Percentiles rank a stretch among this genome's conserved stretches.
Evolutionary conservation across 2,329 filamentous ascomycete genomes (phyloP).

Genomic region (Ascochyta viciae-villosae): DNA sequence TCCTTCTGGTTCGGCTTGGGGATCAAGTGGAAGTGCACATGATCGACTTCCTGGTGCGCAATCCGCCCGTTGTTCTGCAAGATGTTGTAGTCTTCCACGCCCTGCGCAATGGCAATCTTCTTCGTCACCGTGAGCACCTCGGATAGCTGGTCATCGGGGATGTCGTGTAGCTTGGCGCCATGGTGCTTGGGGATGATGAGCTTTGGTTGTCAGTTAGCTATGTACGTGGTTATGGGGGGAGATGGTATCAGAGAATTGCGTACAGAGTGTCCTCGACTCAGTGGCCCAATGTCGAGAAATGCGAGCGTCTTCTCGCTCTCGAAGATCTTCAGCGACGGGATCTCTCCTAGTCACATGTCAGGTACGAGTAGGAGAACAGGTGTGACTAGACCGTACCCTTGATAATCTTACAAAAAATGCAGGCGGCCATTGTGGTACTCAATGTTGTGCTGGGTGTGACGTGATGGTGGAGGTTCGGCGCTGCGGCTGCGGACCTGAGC

Average conservation of each 20-base stretch:
- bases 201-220: slow-evolving; percentile 55
- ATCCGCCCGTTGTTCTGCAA: slow-evolving; percentile 94
- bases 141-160: slow-evolving; percentile 83
- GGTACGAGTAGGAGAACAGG: neutral
- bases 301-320: slow-evolving; percentile 93
- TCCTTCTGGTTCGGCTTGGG: slow-evolving; percentile 88
- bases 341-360: slow-evolving; percentile 72
- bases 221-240: neutral
- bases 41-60: slow-evolving; percentile 91
- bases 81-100: slow-evolving; percentile 85
- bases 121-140: slow-evolving; percentile 89
- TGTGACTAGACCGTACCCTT: slow-evolving; percentile 67
- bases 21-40: slow-evolving; percentile 98
- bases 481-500: slow-evolving; percentile 12
- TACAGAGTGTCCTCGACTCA: slow-evolving; percentile 89
- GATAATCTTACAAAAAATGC: slow-evolving; percentile 98
- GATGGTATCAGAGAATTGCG: slow-evolving; percentile 36
- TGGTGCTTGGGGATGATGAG: slow-evolving; percentile 97
- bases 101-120: slow-evolving; percentile 80
- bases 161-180: slow-evolving; percentile 88
- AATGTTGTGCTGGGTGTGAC: slow-evolving; percentile 27
- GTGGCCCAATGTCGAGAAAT: slow-evolving; percentile 93
- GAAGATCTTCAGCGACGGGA: slow-evolving; percentile 94
- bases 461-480: slow-evolving; percentile 29
- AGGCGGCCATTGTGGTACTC: slow-evolving; percentile 66